These are phyloP conservation scores for Trichoderma cornu-damae DNA, from an alignment of 2,329 filamentous ascomycete genomes.

Conservation along the genomic window DNA sequence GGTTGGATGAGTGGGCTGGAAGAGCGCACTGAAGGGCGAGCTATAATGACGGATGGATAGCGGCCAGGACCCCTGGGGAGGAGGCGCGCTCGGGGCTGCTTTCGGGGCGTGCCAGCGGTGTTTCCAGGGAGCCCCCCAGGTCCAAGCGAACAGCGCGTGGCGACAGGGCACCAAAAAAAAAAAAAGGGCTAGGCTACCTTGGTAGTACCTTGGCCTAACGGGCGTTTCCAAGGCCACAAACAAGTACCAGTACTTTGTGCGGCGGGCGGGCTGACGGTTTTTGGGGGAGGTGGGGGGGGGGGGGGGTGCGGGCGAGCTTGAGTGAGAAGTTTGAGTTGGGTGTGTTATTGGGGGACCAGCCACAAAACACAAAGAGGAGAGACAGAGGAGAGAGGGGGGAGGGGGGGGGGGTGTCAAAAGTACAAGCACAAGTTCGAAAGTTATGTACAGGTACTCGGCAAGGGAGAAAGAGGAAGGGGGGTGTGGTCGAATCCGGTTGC, in stretches of 20 bases:
- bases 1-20: constrained; percentile 19
- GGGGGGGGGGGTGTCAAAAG: no score
- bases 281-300: no score
- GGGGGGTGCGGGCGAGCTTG: neutral
- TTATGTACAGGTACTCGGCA: neutral
- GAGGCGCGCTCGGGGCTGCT: neutral
- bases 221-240: no score
- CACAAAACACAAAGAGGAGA: no score
- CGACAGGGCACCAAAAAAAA: neutral
- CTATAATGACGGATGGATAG: neutral
- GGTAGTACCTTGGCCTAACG: no score
- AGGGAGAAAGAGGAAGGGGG: neutral
- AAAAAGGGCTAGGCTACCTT: neutral
- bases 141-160: neutral
- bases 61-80: constrained; percentile 9
- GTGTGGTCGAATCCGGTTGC: constrained; percentile 12
- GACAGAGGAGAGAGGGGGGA: neutral
- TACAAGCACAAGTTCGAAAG: neutral
- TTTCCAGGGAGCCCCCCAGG: constrained; percentile 7
- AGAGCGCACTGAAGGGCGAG: constrained; percentile 1
- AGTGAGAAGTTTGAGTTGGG: no score
- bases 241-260: constrained; percentile 7
- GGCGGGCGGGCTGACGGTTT: neutral
- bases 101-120: constrained; percentile 1
- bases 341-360: neutral